Conservation (phyloP, 1,139 yeast genomes). For the Lodderomyces theae region DNA sequence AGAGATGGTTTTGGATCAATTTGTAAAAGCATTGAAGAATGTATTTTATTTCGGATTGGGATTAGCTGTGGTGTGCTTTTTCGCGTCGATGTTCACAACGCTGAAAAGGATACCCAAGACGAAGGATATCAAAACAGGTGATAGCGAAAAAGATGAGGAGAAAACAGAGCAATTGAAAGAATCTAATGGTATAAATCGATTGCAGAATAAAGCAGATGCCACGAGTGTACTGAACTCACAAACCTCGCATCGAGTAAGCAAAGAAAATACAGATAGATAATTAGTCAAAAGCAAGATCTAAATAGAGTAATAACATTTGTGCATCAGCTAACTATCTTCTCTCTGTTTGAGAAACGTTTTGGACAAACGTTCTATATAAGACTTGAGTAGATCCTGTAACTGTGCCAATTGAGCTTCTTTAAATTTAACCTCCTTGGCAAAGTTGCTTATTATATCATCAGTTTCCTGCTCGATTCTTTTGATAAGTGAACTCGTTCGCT, state of each 20-base stretch:
- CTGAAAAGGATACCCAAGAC: slow-evolving; percentile 38
- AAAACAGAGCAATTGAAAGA: slow-evolving; percentile 9
- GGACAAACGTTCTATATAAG: slow-evolving; percentile 20
- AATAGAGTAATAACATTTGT: not conserved
- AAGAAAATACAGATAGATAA: not conserved
- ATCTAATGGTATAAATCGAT: not conserved
- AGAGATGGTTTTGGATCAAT: slow-evolving; percentile 24
- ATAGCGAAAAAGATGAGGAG: slow-evolving; percentile 12
- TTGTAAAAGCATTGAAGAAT: slow-evolving; percentile 39
- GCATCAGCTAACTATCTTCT: not conserved
- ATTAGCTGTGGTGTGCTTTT: slow-evolving; percentile 27
- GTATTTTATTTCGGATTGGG: slow-evolving; percentile 43
- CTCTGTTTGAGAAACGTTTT: not conserved
- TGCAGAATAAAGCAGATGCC: not conserved
- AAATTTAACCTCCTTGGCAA: slow-evolving; percentile 53
- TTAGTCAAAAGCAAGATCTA: no score
- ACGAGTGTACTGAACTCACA: not conserved
- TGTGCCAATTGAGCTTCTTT: slow-evolving; percentile 54
- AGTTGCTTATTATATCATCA: slow-evolving; percentile 38
- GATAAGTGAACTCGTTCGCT: slow-evolving; percentile 46
- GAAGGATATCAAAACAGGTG: slow-evolving; percentile 23
- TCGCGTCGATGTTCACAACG: slow-evolving; percentile 34
- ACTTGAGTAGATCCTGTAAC: slow-evolving; percentile 51
- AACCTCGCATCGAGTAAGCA: not conserved
- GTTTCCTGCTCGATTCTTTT: slow-evolving; percentile 48